Conservation (phyloP, 257 asterid genomes). For the Perilla frutescens region DNA sequence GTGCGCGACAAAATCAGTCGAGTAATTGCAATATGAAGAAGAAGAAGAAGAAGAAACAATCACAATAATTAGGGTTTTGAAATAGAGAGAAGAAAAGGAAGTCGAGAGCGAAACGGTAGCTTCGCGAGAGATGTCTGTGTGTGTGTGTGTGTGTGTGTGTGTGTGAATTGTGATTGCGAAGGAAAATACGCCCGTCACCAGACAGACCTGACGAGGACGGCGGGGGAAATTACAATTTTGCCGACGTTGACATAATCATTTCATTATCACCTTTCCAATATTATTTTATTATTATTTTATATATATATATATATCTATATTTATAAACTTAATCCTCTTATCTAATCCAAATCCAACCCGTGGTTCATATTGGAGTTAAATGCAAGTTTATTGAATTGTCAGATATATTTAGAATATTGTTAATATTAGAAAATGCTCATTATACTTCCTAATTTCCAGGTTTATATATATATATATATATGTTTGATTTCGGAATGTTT, state of each 20-base stretch:
- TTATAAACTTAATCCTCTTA: no score
- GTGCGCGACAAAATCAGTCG: slow-evolving; percentile 3
- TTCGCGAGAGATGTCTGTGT: slow-evolving; percentile 13
- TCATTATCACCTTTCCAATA: not conserved
- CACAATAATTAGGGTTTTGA: slow-evolving; percentile 32
- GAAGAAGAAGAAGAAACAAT: not conserved
- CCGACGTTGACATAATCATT: slow-evolving; percentile 22
- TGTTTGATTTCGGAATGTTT: no score
- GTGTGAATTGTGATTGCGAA: not conserved
- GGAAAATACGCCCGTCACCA: slow-evolving; percentile 30
- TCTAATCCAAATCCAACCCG: no score
- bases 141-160: not conserved
- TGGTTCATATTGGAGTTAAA: no score
- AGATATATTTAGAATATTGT: no score
- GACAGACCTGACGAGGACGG: slow-evolving; percentile 34
- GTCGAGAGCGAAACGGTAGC: slow-evolving; percentile 26
- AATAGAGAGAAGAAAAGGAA: slow-evolving; percentile 21
- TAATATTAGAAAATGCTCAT: no score
- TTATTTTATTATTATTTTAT: not conserved
- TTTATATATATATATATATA: no score
- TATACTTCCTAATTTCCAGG: no score
- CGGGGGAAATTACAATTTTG: slow-evolving; percentile 28
- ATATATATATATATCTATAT: not conserved
- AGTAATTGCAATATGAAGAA: not conserved
- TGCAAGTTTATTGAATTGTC: no score